Conservation (phyloP, 495 filamentous ascomycete genomes). For the Xylaria palmicola region DNA sequence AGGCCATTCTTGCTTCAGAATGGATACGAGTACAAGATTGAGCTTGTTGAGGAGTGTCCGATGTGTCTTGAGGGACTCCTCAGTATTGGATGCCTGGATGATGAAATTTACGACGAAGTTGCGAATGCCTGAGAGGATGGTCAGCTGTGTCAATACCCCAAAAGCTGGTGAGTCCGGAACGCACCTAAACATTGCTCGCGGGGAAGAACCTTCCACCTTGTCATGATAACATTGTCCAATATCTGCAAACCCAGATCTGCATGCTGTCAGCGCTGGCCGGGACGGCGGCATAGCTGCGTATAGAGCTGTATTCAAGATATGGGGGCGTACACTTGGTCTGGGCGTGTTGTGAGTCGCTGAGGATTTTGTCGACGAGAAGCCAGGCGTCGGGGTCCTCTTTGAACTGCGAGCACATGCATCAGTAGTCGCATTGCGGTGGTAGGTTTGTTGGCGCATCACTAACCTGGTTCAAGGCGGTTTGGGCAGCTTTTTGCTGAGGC, state of each 20-base stretch:
- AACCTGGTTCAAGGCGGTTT: conserved; percentile 92
- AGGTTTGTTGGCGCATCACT: conserved; percentile 34
- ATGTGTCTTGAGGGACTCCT: conserved; percentile 78
- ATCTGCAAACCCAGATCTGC: conserved; percentile 92
- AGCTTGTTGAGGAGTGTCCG: conserved; percentile 93
- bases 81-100: conserved; percentile 83
- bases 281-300: background rate
- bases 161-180: conserved; percentile 17
- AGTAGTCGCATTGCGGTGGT: conserved; percentile 25
- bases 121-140: conserved; percentile 69
- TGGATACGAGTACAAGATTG: conserved; percentile 93
- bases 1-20: conserved; percentile 99
- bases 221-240: conserved; percentile 97
- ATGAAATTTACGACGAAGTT: conserved; percentile 99
- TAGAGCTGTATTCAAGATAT: background rate
- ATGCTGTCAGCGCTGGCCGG: conserved; percentile 44
- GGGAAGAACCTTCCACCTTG: conserved; percentile 95
- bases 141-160: conserved; percentile 17
- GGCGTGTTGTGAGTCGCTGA: conserved; percentile 82
- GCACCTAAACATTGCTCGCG: conserved; percentile 91
- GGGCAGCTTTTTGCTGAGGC: conserved; percentile 91
- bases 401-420: conserved; percentile 60
- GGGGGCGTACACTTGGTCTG: conserved; percentile 86
- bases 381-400: conserved; percentile 98
- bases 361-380: conserved; percentile 93